Percentiles rank a stretch among this genome's conserved stretches.
Conservation (phyloP, 1,139 yeast genomes). For the Candida labiduridarum region DNA sequence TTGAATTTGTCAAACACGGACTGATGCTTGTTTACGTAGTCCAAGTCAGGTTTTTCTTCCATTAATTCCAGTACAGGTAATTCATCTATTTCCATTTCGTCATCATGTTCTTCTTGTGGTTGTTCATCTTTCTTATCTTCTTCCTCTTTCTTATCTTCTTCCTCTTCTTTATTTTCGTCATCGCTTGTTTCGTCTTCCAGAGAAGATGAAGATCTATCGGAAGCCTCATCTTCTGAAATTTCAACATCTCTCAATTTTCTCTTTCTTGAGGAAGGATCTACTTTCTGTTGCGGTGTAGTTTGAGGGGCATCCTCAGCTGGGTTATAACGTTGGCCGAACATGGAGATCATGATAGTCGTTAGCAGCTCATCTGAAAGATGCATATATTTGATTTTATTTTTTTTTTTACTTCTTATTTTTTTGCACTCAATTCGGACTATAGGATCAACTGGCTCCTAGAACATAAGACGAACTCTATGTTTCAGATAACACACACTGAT, state of each 20-base stretch:
- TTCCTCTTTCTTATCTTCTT: conserved; percentile 11
- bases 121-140: conserved; percentile 14
- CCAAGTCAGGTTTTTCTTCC: conserved; percentile 17
- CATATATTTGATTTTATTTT: not conserved
- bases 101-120: conserved; percentile 14
- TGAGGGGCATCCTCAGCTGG: conserved; percentile 7
- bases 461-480: too few relatives aligned
- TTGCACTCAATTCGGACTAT: not conserved
- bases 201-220: conserved; percentile 7
- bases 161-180: conserved; percentile 9
- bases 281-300: not conserved
- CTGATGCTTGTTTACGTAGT: conserved; percentile 33
- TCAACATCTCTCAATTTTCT: conserved; percentile 19
- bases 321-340: conserved; percentile 14
- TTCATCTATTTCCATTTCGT: conserved; percentile 13
- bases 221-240: conserved; percentile 11
- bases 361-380: conserved; percentile 1
- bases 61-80: conserved; percentile 1
- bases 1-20: conserved; percentile 33
- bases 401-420: not conserved
- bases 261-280: conserved; percentile 15
- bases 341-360: not conserved
- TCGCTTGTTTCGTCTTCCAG: not conserved
- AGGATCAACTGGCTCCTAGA: too few relatives aligned
- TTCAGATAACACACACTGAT: too few relatives aligned